Conservation (phyloP, 139 green algal species). For the Chlorella sp. region DNA sequence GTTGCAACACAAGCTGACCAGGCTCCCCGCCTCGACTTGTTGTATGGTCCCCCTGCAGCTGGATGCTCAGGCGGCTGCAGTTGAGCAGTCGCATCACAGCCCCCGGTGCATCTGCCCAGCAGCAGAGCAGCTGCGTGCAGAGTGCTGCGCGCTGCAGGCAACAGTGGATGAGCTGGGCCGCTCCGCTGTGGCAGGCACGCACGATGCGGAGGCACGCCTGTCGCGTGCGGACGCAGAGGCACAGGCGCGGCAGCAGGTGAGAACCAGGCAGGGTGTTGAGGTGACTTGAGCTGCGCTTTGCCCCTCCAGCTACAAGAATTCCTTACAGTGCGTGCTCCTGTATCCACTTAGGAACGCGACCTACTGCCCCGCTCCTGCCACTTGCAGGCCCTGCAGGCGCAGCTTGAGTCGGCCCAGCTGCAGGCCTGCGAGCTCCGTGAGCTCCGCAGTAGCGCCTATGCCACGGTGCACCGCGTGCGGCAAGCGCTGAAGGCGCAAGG, state of each 20-base stretch:
- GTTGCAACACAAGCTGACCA: neutral
- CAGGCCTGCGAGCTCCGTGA: neutral
- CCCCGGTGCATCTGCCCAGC: neutral
- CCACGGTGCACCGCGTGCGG: slow-evolving; percentile 25
- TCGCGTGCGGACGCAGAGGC: neutral
- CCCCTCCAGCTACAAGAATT: neutral
- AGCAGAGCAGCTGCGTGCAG: neutral
- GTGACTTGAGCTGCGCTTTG: neutral
- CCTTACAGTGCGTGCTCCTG: too few relatives aligned
- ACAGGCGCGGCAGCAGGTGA: slow-evolving; percentile 6
- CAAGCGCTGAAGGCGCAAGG: slow-evolving; percentile 1
- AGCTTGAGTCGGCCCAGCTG: neutral
- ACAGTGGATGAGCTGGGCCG: neutral
- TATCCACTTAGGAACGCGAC: too few relatives aligned
- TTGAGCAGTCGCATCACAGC: neutral
- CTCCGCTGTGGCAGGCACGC: neutral
- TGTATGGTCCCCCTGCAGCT: neutral
- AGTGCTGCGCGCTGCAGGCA: neutral
- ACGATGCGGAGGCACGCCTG: neutral
- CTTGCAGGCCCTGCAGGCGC: neutral
- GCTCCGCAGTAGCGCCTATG: slow-evolving; percentile 33
- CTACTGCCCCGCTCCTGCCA: neutral
- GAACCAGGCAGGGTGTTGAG: neutral
- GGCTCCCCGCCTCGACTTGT: neutral
- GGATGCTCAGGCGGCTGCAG: neutral